A percentile compares a stretch with the other conserved stretches of the same genome.
Conservation (phyloP, 306 rosid genomes). For the Amphicarpaea edgeworthii region DNA sequence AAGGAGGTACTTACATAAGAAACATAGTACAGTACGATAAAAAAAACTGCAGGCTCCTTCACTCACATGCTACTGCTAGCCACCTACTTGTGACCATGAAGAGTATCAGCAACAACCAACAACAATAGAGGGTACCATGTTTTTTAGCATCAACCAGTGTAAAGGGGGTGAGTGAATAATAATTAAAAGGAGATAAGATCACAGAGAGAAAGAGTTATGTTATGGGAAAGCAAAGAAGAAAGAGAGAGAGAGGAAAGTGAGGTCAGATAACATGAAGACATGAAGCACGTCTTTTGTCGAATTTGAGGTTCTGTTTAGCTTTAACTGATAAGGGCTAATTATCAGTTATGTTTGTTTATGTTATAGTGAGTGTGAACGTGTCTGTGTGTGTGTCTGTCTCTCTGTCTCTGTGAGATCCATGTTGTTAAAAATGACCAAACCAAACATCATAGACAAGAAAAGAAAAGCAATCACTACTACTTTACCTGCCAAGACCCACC, state of each 20-base stretch:
- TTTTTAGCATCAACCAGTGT: constrained; percentile 47
- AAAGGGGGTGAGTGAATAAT: constrained; percentile 50
- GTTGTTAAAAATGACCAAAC: constrained; percentile 24
- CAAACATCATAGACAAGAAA: constrained; percentile 26
- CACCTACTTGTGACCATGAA: constrained; percentile 22
- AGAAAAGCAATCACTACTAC: constrained; percentile 36
- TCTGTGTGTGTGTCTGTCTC: not conserved
- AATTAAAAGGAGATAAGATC: constrained; percentile 57
- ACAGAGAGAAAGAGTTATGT: constrained; percentile 21
- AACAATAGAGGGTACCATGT: constrained; percentile 35
- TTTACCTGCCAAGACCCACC: constrained; percentile 40
- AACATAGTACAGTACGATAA: constrained; percentile 42
- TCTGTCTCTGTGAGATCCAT: not conserved
- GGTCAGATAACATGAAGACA: constrained; percentile 51
- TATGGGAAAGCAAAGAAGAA: not conserved
- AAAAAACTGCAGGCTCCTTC: constrained; percentile 41
- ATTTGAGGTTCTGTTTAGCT: constrained; percentile 45
- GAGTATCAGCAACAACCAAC: constrained; percentile 44
- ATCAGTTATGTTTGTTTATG: not conserved
- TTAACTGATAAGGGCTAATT: constrained; percentile 10
- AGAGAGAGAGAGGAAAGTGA: constrained; percentile 40
- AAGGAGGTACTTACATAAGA: constrained; percentile 47
- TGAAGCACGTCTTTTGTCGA: constrained; percentile 49
- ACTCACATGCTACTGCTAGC: constrained; percentile 20
- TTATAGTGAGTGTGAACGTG: constrained; percentile 25